Percentiles rank a stretch among this genome's conserved stretches.
Conservation (phyloP, 1,139 yeast genomes). For the Pneumocystis sp. region DNA sequence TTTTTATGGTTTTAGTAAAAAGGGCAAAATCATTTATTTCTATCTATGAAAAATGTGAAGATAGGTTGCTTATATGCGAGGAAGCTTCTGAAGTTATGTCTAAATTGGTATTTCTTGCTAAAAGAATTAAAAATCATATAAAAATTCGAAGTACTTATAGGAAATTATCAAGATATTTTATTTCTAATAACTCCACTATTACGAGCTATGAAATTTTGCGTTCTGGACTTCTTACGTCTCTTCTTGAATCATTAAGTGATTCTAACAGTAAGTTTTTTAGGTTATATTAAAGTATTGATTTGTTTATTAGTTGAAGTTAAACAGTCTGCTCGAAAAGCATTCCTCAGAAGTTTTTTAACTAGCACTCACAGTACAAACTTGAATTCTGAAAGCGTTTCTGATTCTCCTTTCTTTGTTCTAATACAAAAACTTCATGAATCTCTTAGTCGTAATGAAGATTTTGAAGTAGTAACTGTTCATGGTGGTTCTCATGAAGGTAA, state of each 20-base stretch:
- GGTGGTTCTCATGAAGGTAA: constrained; percentile 15
- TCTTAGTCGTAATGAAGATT: constrained; percentile 58
- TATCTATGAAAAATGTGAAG: background rate
- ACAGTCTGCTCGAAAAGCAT: constrained; percentile 26
- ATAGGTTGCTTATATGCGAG: background rate
- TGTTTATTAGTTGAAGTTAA: background rate
- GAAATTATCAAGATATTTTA: constrained; percentile 27
- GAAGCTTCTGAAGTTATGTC: background rate
- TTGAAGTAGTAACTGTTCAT: constrained; percentile 54
- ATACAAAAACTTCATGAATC: constrained; percentile 57
- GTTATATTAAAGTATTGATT: background rate
- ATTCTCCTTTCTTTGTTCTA: constrained; percentile 20
- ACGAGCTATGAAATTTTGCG: constrained; percentile 67
- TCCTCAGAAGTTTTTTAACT: constrained; percentile 35
- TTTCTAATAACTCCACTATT: constrained; percentile 24
- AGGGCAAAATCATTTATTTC: constrained; percentile 1
- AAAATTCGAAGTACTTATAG: constrained; percentile 30
- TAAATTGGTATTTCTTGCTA: background rate
- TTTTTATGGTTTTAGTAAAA: background rate
- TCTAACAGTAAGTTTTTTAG: constrained; percentile 18
- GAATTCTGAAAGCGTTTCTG: background rate
- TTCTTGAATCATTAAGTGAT: constrained; percentile 32
- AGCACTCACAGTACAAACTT: constrained; percentile 16
- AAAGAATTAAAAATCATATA: background rate
- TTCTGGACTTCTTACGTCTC: constrained; percentile 44